Evolutionary conservation across 768 basidiomycete species (phyloP).

Genomic region (Russula virescens): DNA sequence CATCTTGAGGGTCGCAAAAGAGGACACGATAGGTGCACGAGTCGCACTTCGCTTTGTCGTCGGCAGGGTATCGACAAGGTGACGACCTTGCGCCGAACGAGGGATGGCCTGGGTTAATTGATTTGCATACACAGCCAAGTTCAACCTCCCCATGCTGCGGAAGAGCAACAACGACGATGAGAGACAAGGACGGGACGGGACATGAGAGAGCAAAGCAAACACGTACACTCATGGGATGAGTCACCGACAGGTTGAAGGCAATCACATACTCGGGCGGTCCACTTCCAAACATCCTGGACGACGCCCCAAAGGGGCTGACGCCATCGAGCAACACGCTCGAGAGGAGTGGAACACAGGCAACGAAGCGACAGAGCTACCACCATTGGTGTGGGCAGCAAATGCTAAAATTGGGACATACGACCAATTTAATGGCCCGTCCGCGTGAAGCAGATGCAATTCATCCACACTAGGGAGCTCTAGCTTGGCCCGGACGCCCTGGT

Average conservation of each 20-base stretch:
- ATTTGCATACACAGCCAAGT: slow-evolving; percentile 11
- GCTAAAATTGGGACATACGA: too few relatives aligned
- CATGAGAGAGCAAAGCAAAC: neutral
- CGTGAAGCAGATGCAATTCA: too few relatives aligned
- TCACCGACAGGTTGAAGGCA: slow-evolving; percentile 18
- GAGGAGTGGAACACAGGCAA: neutral
- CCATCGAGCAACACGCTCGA: too few relatives aligned
- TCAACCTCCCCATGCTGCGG: slow-evolving; percentile 13
- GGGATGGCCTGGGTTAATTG: slow-evolving; percentile 19
- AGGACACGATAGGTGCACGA: neutral
- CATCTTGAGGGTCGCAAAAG: neutral
- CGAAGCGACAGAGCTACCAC: too few relatives aligned
- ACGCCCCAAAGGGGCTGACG: neutral
- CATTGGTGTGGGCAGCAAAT: too few relatives aligned
- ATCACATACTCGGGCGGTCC: neutral
- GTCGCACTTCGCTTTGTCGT: neutral
- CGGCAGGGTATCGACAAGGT: neutral
- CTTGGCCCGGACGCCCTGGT: neutral
- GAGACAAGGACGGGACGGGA: neutral
- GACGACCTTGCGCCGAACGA: neutral
- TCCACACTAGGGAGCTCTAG: neutral
- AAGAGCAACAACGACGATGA: neutral
- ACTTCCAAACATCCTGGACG: neutral
- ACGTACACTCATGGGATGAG: slow-evolving; percentile 11
- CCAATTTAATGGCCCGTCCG: too few relatives aligned